Conservation (phyloP, 2,329 filamentous ascomycete genomes). For the Didymella exigua region DNA sequence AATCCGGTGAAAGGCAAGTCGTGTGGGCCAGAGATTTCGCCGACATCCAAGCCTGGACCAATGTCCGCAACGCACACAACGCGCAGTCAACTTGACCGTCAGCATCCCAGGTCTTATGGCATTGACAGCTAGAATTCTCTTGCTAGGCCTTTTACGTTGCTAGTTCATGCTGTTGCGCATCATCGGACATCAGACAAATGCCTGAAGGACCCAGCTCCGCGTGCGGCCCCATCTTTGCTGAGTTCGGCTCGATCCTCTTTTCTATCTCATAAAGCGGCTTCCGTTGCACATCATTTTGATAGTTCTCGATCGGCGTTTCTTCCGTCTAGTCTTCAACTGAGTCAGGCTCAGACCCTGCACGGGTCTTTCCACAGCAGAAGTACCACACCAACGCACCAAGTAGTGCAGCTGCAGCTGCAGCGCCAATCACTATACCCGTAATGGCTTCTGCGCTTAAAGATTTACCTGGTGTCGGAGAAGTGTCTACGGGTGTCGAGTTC, state of each 20-base stretch:
- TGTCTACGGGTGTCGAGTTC: neutral
- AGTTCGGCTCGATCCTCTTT: neutral
- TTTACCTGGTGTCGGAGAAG: neutral
- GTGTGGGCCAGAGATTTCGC: constrained; percentile 39
- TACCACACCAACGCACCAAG: neutral
- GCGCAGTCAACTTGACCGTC: no score
- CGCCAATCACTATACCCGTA: neutral
- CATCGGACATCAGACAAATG: neutral
- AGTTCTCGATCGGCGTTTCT: neutral
- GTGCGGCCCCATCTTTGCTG: neutral
- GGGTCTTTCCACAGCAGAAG: neutral
- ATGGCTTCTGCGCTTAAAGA: neutral
- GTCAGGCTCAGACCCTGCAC: neutral
- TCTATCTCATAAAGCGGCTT: no score
- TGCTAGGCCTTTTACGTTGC: neutral
- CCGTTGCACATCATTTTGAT: neutral
- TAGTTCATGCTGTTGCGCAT: neutral
- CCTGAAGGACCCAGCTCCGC: neutral
- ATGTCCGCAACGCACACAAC: neutral
- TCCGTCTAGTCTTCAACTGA: neutral
- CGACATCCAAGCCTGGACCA: constrained; percentile 24
- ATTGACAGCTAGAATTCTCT: no score
- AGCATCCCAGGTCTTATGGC: no score
- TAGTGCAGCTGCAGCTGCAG: neutral
- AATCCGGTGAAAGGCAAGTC: constrained; percentile 21